phyloP scores from a whole-genome alignment of 768 basidiomycete species.

The Pluteus cervinus region DNA sequence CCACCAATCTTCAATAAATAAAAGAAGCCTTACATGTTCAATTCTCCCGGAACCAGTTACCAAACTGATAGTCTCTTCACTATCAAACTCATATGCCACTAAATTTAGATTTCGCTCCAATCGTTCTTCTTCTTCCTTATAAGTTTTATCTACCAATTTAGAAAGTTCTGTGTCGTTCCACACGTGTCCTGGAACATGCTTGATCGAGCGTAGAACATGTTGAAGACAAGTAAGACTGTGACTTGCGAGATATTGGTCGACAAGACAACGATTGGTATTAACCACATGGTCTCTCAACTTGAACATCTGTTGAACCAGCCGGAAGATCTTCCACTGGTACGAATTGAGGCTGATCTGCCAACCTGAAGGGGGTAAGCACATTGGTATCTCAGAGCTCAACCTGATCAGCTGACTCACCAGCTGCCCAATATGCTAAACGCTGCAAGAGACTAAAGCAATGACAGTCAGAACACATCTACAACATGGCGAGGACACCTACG shows the following conservation, averaged over 20 bases:
- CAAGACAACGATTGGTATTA: slow-evolving; percentile 22
- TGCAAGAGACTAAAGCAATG: slow-evolving; percentile 20
- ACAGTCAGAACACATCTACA: not conserved
- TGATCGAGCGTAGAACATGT: slow-evolving; percentile 25
- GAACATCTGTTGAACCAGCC: slow-evolving; percentile 25
- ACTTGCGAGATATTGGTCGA: slow-evolving; percentile 28
- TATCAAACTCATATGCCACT: slow-evolving; percentile 27
- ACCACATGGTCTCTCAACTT: slow-evolving; percentile 21
- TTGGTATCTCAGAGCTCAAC: not conserved
- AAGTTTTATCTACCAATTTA: slow-evolving; percentile 20
- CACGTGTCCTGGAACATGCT: slow-evolving; percentile 20
- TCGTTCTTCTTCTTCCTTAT: slow-evolving; percentile 22
- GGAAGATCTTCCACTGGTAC: slow-evolving; percentile 27
- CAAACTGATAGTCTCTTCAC: slow-evolving; percentile 24
- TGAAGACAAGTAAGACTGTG: slow-evolving; percentile 27
- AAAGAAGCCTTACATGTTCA: slow-evolving; percentile 22
- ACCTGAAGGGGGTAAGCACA: slow-evolving; percentile 15
- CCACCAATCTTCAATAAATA: too few relatives aligned
- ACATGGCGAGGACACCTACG: slow-evolving; percentile 14
- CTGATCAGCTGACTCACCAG: slow-evolving; percentile 17
- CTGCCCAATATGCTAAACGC: slow-evolving; percentile 37
- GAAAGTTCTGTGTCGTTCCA: slow-evolving; percentile 21
- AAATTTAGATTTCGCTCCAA: slow-evolving; percentile 20
- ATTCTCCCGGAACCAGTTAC: slow-evolving; percentile 29
- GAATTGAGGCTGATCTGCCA: slow-evolving; percentile 30